These are phyloP conservation scores for Nothopassalora personata DNA, from an alignment of 2,329 filamentous ascomycete species.

Conservation along the genomic window DNA sequence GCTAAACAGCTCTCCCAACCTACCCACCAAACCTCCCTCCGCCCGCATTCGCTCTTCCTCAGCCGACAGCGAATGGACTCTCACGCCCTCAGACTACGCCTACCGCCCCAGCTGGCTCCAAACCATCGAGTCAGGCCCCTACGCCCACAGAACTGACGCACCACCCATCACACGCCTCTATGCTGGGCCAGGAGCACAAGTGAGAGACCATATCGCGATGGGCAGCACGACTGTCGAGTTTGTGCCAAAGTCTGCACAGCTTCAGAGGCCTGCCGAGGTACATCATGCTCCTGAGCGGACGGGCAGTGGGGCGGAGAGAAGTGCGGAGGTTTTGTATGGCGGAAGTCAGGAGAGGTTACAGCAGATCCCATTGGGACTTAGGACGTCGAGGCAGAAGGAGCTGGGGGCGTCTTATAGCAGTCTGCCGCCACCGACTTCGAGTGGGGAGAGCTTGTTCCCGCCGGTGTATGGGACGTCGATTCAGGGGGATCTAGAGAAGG, in stretches of 20 bases:
- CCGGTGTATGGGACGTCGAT: not conserved
- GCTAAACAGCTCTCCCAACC: not conserved
- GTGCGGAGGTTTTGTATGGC: not conserved
- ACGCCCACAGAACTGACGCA: not conserved
- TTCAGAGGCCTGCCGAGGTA: not conserved
- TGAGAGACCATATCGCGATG: not conserved
- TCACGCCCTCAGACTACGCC: not conserved
- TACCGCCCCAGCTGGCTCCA: not conserved
- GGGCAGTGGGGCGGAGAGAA: not conserved
- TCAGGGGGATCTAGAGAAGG: not conserved
- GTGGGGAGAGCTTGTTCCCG: not conserved
- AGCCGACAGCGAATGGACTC: not conserved
- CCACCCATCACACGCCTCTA: not conserved
- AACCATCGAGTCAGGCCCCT: not conserved
- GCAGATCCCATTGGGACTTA: not conserved
- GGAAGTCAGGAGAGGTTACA: not conserved
- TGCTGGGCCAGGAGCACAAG: not conserved
- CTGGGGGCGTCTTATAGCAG: not conserved
- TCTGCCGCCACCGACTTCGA: not conserved
- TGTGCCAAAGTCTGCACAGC: not conserved
- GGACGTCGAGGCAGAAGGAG: not conserved
- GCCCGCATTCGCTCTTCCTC: not conserved
- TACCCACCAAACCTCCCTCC: not conserved
- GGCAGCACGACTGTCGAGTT: not conserved
- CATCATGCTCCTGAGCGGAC: not conserved